Evolutionary conservation across 2,329 filamentous ascomycete genomes (phyloP).

Genomic region (Botryotinia narcissicola): DNA sequence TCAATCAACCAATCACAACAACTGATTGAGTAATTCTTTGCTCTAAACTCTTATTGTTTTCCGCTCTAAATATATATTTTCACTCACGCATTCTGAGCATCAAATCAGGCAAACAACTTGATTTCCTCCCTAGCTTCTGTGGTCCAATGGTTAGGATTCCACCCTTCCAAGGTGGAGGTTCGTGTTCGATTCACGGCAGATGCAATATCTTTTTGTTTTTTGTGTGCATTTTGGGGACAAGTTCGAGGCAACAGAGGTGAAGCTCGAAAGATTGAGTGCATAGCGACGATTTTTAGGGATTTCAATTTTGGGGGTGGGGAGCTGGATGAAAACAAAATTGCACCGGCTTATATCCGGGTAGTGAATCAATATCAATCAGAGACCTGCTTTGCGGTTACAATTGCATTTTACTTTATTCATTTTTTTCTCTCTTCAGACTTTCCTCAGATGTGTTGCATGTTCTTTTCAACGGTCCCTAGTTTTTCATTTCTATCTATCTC

Average conservation of each 20-base stretch:
- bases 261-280: neutral
- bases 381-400: neutral
- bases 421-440: neutral
- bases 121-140: neutral
- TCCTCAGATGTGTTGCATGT: neutral
- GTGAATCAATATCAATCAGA: neutral
- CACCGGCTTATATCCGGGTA: neutral
- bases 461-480: neutral
- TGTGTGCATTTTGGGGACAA: neutral
- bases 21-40: neutral
- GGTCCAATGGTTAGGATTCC: slow-evolving; percentile 6
- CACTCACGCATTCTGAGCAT: rapidly evolving
- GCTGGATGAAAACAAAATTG: neutral
- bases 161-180: slow-evolving; percentile 2
- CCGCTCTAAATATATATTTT: too few species aligned
- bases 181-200: neutral
- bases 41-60: neutral
- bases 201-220: neutral
- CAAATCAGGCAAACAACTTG: neutral
- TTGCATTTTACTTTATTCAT: neutral
- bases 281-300: neutral
- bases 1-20: neutral
- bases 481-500: too few species aligned
- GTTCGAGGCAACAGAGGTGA: neutral
- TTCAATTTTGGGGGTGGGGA: neutral